phyloP scores from a whole-genome alignment of 2,329 filamentous ascomycete genomes.

The Sarocladium brachiariae region DNA sequence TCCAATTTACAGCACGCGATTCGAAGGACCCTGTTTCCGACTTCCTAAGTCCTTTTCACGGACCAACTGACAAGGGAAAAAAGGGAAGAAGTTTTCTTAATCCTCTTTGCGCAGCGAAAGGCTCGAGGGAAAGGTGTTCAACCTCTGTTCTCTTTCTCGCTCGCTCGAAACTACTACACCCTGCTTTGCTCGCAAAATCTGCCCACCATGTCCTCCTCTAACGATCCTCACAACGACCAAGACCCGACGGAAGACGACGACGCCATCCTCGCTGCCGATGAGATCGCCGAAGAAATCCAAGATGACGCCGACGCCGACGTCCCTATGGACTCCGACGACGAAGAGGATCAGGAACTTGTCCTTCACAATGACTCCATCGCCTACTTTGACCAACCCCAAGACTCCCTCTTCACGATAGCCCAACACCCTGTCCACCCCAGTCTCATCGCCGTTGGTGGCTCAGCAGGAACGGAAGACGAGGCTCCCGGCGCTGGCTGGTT shows the following conservation, averaged over 20 bases:
- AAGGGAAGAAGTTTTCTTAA: no score
- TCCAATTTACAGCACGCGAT: not conserved
- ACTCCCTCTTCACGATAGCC: conserved; percentile 91
- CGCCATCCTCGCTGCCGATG: conserved; percentile 68
- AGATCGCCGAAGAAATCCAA: conserved; percentile 69
- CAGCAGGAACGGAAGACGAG: conserved; percentile 51
- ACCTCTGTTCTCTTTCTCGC: no score
- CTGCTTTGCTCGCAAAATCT: not conserved
- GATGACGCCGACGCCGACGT: conserved; percentile 54
- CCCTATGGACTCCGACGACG: conserved; percentile 72
- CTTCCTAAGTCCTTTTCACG: no score
- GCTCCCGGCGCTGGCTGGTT: conserved; percentile 76
- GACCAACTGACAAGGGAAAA: no score
- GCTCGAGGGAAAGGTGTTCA: no score
- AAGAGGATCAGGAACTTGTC: conserved; percentile 60
- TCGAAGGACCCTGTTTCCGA: not conserved
- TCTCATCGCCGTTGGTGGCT: conserved; percentile 81
- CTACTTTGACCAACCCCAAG: conserved; percentile 84
- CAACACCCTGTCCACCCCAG: conserved; percentile 76
- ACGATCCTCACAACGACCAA: conserved; percentile 18
- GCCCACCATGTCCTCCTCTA: conserved; percentile 7
- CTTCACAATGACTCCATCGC: conserved; percentile 89
- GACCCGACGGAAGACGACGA: conserved; percentile 42
- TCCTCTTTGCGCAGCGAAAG: no score
- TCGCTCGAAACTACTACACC: no score